Base-by-base conservation (phyloP, 2,329 filamentous ascomycete genomes). In the Aureobasidium sp. region DNA sequence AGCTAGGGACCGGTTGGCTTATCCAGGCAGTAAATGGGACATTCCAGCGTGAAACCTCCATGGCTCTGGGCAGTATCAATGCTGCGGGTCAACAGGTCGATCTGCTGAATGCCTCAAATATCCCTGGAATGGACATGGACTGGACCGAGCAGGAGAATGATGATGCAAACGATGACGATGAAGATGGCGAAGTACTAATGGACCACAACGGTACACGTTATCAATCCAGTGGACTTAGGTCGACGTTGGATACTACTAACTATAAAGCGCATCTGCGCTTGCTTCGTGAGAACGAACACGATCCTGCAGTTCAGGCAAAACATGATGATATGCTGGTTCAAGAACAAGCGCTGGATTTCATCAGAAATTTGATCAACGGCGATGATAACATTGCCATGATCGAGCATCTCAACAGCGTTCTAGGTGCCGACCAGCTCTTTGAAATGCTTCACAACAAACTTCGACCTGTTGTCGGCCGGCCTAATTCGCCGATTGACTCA, bases 281-380 rank as follows among this genome's bases (percentile, higher is more conserved):
- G 35, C 56, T 65, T 24, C 68, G 68, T 35, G 68, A 71, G 33
- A 66, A 68, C 15, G 90, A 94, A 70, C 76, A 86, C 49, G 87
- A 89, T 64, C 83, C 86, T 24, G 79, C 81, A 27, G 81, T 85
- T 33, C 86, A 86, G 70, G 85, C 87, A 19, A 83, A 87, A 58
- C 86, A 86, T 66, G 89, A 96, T 66, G 90, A 95, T 66, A 80
- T 92, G 40, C 86, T 87, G 2, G 89, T 97, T 31, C 93, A 97
- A 74, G 91, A 96, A 71, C 92, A 97, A 74, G 90, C 88, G 0
- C 82, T 97, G 19, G 88, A 95, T 68, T 88, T 97, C 67, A 85
- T 99, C 65, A 84, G 93, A 60, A 99, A 99, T 73, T 79, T 97
- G 35, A 89, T 97, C 66, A 88, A 87, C 62, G 84, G 86, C 64